Percentiles rank a stretch among this genome's conserved stretches.
Conservation (phyloP, 1,139 yeast species). For the Scheffersomyces segobiensis region DNA sequence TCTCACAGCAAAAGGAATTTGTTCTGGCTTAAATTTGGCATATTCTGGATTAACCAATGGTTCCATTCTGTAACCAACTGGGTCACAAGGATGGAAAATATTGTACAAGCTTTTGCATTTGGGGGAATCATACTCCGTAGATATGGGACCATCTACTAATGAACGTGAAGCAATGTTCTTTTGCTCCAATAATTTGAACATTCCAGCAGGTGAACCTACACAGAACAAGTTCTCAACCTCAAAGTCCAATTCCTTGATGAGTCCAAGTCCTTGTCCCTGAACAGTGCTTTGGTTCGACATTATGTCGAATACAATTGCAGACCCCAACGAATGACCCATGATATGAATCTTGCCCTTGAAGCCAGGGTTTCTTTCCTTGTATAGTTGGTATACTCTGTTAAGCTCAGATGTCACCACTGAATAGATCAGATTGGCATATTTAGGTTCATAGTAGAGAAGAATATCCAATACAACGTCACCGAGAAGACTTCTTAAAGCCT, state of each 20-base stretch:
- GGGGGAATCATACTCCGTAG: slow-evolving; percentile 34
- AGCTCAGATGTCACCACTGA: slow-evolving; percentile 68
- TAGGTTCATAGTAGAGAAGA: slow-evolving; percentile 79
- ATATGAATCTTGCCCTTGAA: slow-evolving; percentile 80
- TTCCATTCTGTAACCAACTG: slow-evolving; percentile 83
- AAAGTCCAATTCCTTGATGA: slow-evolving; percentile 49
- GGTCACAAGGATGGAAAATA: slow-evolving; percentile 85
- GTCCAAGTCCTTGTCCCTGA: slow-evolving; percentile 19
- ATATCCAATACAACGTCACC: slow-evolving; percentile 89
- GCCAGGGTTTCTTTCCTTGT: slow-evolving; percentile 63
- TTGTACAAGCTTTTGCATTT: slow-evolving; percentile 67
- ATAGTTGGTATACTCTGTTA: slow-evolving; percentile 64
- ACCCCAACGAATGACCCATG: slow-evolving; percentile 90
- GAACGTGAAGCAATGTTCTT: slow-evolving; percentile 49
- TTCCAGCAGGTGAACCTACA: slow-evolving; percentile 89
- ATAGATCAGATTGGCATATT: slow-evolving; percentile 62
- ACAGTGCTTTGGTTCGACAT: slow-evolving; percentile 56
- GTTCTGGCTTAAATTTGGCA: slow-evolving; percentile 58
- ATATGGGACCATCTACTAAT: slow-evolving; percentile 15
- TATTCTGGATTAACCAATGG: slow-evolving; percentile 66
- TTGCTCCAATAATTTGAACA: slow-evolving; percentile 70
- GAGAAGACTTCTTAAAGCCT: slow-evolving; percentile 70
- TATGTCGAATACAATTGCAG: slow-evolving; percentile 81
- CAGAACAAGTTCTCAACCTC: slow-evolving; percentile 75
- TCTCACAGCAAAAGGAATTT: slow-evolving; percentile 56